Evolutionary conservation across 257 asterid species (phyloP).

Genomic region (Solanum microdontum): DNA sequence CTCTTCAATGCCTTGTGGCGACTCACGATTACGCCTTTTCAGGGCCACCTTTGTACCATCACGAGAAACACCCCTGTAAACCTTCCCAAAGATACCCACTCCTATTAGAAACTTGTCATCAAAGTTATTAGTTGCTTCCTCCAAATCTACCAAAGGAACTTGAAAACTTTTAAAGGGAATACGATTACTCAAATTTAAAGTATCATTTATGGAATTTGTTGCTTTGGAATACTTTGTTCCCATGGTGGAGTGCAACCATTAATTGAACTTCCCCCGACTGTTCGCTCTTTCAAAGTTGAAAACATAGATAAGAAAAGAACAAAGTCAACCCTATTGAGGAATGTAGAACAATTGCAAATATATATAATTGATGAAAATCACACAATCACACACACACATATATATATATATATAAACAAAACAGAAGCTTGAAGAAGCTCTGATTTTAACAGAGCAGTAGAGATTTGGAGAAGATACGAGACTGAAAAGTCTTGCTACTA

Average conservation of each 20-base stretch:
- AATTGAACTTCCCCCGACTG: background rate
- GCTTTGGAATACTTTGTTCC: background rate
- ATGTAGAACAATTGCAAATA: background rate
- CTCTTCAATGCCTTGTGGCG: background rate
- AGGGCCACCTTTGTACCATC: conserved; percentile 12
- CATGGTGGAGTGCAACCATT: background rate
- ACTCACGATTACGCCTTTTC: background rate
- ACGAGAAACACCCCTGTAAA: background rate
- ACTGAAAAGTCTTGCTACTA: no score
- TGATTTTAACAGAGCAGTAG: no score
- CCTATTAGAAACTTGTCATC: background rate
- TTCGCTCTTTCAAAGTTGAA: background rate
- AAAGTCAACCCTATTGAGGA: background rate
- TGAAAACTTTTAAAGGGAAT: background rate
- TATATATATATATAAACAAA: no score
- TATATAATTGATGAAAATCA: no score
- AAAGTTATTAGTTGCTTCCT: background rate
- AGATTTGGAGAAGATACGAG: no score
- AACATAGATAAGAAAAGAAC: background rate
- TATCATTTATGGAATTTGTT: background rate
- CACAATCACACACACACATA: no score
- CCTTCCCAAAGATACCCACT: conserved; percentile 3
- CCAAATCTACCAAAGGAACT: background rate
- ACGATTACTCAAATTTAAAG: background rate
- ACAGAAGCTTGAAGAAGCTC: no score